Percentiles rank a stretch among this genome's conserved stretches.
These are phyloP conservation scores for Colletotrichum theobromicola DNA, from an alignment of 2,329 filamentous ascomycete species.

Conservation along the genomic window DNA sequence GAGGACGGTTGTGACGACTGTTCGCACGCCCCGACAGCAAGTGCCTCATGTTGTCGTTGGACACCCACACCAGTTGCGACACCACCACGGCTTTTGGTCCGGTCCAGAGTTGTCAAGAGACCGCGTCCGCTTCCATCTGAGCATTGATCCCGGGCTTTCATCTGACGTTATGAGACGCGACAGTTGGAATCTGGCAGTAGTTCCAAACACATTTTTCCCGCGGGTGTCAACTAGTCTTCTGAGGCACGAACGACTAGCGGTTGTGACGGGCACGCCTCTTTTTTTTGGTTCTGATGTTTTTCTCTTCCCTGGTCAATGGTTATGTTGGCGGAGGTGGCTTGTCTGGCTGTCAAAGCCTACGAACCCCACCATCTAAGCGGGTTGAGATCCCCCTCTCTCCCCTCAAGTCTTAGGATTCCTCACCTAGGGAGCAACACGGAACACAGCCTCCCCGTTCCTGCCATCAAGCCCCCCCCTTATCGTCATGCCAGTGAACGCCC, in stretches of 20 bases:
- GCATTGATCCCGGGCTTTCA: conserved; percentile 5
- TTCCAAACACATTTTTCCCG: not conserved
- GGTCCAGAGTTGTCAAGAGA: not conserved
- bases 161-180: not conserved
- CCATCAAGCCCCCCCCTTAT: not conserved
- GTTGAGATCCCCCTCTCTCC: not conserved
- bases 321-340: not conserved
- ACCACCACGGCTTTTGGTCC: not conserved
- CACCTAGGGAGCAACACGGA: not conserved
- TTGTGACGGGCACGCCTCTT: not conserved
- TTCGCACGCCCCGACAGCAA: not conserved
- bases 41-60: not conserved
- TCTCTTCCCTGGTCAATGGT: not conserved
- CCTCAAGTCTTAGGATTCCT: conserved; percentile 1
- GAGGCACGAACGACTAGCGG: not conserved
- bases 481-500: not conserved
- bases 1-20: not conserved
- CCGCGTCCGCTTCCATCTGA: not conserved
- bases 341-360: not conserved
- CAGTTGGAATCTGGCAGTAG: not conserved
- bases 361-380: not conserved
- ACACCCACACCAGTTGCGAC: not conserved
- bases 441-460: conserved; percentile 11
- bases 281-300: not conserved
- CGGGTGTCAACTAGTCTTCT: not conserved